phyloP scores from a whole-genome alignment of 257 asterid species.

The Capsicum chinense region DNA sequence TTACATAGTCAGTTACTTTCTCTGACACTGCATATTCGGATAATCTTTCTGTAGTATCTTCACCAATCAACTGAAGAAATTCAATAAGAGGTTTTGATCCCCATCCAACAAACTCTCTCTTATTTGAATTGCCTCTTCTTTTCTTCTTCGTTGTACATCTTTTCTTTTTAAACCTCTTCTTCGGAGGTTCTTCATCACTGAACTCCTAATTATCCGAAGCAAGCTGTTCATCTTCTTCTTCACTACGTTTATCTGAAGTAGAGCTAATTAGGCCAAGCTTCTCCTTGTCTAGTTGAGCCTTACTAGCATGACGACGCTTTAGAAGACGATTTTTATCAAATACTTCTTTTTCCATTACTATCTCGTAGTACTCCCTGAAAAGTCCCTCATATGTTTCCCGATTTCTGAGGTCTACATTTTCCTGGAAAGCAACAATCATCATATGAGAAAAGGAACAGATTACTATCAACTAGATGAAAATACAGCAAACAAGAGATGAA shows the following conservation, averaged over 20 bases:
- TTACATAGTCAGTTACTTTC: constrained; percentile 51
- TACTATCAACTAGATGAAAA: neutral
- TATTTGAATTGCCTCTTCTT: constrained; percentile 41
- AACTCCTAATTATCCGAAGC: constrained; percentile 48
- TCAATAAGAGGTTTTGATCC: constrained; percentile 67
- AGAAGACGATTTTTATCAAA: constrained; percentile 43
- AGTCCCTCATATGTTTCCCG: constrained; percentile 67
- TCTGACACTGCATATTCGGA: constrained; percentile 57
- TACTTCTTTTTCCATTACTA: constrained; percentile 50
- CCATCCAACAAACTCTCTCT: constrained; percentile 68
- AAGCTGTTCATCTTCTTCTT: constrained; percentile 44
- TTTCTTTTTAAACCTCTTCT: constrained; percentile 38
- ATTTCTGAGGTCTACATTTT: constrained; percentile 62
- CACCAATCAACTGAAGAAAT: constrained; percentile 66
- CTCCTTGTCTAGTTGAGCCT: constrained; percentile 35
- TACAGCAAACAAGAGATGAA: constrained; percentile 1
- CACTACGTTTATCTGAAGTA: constrained; percentile 48
- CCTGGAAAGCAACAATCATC: constrained; percentile 51
- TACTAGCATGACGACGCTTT: constrained; percentile 50
- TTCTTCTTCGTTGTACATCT: constrained; percentile 28
- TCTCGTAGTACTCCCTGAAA: constrained; percentile 67
- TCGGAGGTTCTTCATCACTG: constrained; percentile 33
- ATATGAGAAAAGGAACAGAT: constrained; percentile 21
- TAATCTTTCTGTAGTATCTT: constrained; percentile 48
- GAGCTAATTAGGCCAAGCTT: constrained; percentile 32